These are phyloP conservation scores for Xylariaceae sp. DNA, from an alignment of 2,329 filamentous ascomycete genomes.

Conservation along the genomic window DNA sequence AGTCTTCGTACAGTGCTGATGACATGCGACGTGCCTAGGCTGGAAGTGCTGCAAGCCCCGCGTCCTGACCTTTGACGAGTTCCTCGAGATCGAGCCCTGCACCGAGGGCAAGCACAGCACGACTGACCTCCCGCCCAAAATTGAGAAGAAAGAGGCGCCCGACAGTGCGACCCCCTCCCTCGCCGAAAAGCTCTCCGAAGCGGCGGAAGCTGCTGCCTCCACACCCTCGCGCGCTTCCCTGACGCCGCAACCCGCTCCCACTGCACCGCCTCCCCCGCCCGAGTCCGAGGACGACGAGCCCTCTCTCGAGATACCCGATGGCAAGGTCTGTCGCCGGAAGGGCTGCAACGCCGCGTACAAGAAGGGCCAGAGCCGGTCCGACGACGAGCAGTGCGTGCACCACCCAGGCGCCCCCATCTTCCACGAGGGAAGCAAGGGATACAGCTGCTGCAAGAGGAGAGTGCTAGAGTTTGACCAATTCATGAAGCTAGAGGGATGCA, in stretches of 20 bases:
- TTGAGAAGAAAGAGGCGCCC: slow-evolving; percentile 54
- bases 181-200: slow-evolving; percentile 38
- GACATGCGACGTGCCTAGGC: slow-evolving; percentile 46
- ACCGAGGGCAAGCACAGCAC: slow-evolving; percentile 90
- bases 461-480: slow-evolving; percentile 98
- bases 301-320: slow-evolving; percentile 65
- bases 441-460: slow-evolving; percentile 91
- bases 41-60: slow-evolving; percentile 99
- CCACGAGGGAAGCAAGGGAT: slow-evolving; percentile 97
- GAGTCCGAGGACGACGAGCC: slow-evolving; percentile 89
- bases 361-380: slow-evolving; percentile 50
- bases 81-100: slow-evolving; percentile 87
- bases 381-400: slow-evolving; percentile 75
- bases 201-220: slow-evolving; percentile 34
- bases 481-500: slow-evolving; percentile 90
- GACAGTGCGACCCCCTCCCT: slow-evolving; percentile 35
- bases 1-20: not conserved
- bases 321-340: slow-evolving; percentile 71
- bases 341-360: slow-evolving; percentile 67
- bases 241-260: slow-evolving; percentile 36
- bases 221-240: slow-evolving; percentile 34
- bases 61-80: slow-evolving; percentile 96
- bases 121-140: slow-evolving; percentile 63
- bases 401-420: slow-evolving; percentile 91
- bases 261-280: slow-evolving; percentile 54